Base-by-base conservation (phyloP, 371 early-diverging fungal genomes). In the Thermomucor indicae-seudaticae region DNA sequence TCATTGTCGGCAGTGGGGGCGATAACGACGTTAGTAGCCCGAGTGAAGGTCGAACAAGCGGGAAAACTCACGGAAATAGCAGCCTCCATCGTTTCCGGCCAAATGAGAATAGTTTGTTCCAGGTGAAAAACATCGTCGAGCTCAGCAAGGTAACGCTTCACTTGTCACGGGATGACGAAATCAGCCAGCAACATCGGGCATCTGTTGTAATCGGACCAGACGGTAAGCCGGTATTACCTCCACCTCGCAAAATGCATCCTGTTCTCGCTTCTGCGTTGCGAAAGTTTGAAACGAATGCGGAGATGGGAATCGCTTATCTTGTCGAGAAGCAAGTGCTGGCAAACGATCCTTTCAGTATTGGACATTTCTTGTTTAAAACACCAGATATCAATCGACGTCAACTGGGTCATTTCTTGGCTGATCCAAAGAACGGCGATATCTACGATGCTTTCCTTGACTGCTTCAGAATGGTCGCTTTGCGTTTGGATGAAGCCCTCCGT, bases 401-500 rank as follows among this genome's bases (percentile, higher is more conserved):
- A 56, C 64, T 95, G 7, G 96, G 94, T 0, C 52, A 64, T 20
- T 83, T 73, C 27, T 45, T 83, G 1, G 59, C 78, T 0, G 65
- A 78, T 16, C 56, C 58, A 1, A 58, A 77, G 23, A 83, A 89
- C 55, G 53, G 65, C 12, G 79, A 72, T 46, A 82, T 88, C 24
- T 83, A 92, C 57, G 70, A 80, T 29, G 68, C 85, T 1, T 97
- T 90, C 58, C 54, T 93, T 20, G 81, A 84, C 47, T 83, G 85
- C 39, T 90, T 92, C 65, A 70, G 80, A 43, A 78, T 94, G 44
- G 76, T 73, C 6, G 81, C 82, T 16, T 69, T 88, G 35, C 68
- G 84, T 5, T 40, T 95, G 34, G 91, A 94, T 47, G 92, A 92
- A 51, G 88, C 93, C 0, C 60, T 95, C 38, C 79, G 96, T 20